Base-by-base conservation (phyloP, 1,284 basidiomycete genomes). In the Melanopsichium pennsylvanicum region DNA sequence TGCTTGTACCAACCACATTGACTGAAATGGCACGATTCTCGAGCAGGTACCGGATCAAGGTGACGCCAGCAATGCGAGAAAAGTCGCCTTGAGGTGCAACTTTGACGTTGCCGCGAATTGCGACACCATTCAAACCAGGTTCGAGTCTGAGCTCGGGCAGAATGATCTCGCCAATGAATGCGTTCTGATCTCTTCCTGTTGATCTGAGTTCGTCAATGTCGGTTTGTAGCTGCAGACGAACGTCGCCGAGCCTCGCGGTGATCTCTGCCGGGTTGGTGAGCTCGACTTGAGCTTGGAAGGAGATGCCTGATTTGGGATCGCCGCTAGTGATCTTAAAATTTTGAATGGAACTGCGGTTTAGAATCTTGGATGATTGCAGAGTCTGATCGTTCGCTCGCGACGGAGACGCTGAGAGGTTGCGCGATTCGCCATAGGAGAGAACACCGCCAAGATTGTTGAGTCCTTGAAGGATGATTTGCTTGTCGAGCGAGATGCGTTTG, bases 251-350 rank as follows among this genome's bases (percentile, higher is more conserved):
- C 2, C 18, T 13, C 1, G 54, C 64, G 3, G 57, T 52, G 29
- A 58, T 50, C 31, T 46, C 39, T 8, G 73, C 57, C 11, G 60
- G 63, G 31, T 72, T 75, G 15, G 19, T n/a, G 15, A 75, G 29
- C 26, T 51, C 48, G 11, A 74, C 58, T 11, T 45, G 39, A 5
- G 73, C 73, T 19, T 31, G 23, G 34, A 75, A 56, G 12, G 43
- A 33, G 44, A 75, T 72, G 38, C 73, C 73, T 9, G 48, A 25
- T 16, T 25, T 22, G 12, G 68, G 40, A 36, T 70, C 36, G n/a
- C 73, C 73, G 13, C 56, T 56, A 12, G 61, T 27, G 31, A 75
- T 64, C 27, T 60, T 29, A 29, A 75, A 60, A 12, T 47, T 48
- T 35, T 60, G n/a, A 31, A 74, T 62, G 23, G 39, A 21, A 38